phyloP scores from a whole-genome alignment of 2,329 filamentous ascomycete species.

The Blumeriella jaapii region DNA sequence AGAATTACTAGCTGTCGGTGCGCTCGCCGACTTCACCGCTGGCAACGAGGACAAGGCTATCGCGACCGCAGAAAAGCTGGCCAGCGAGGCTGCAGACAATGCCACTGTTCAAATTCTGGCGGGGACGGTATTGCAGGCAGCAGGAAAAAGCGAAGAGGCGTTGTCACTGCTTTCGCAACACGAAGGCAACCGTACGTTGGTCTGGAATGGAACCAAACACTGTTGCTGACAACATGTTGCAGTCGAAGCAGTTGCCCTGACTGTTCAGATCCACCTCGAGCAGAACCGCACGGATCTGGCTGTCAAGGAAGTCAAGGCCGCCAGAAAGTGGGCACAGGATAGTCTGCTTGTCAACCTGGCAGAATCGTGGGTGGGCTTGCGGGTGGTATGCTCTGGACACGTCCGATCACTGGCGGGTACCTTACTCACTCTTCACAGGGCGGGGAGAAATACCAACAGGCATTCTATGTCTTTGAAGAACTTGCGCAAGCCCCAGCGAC shows the following conservation, averaged over 20 bases:
- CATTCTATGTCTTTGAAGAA: slow-evolving; percentile 97
- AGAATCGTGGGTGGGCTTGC: slow-evolving; percentile 87
- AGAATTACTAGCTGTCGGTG: slow-evolving; percentile 65
- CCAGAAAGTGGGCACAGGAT: slow-evolving; percentile 90
- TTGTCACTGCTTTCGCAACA: slow-evolving; percentile 69
- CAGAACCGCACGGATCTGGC: slow-evolving; percentile 89
- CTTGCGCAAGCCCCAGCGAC: slow-evolving; percentile 78
- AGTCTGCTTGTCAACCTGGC: slow-evolving; percentile 87
- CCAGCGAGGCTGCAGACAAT: slow-evolving; percentile 58
- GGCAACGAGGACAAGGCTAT: slow-evolving; percentile 54
- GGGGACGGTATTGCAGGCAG: slow-evolving; percentile 71
- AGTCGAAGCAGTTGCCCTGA: slow-evolving; percentile 71
- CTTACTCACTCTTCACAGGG: slow-evolving; percentile 43
- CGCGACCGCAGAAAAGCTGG: slow-evolving; percentile 53
- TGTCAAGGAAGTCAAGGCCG: slow-evolving; percentile 74
- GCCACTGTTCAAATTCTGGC: slow-evolving; percentile 68
- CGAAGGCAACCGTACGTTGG: slow-evolving; percentile 64
- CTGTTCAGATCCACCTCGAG: slow-evolving; percentile 82
- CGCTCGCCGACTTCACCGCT: slow-evolving; percentile 55
- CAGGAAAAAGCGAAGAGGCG: slow-evolving; percentile 76
- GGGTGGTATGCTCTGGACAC: slow-evolving; percentile 51
- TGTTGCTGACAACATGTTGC: slow-evolving; percentile 17
- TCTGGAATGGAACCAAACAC: background rate
- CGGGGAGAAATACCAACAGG: slow-evolving; percentile 89
- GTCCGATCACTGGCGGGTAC: background rate